Percentiles rank a stretch among this genome's conserved stretches.
phyloP scores from a whole-genome alignment of 1,139 yeast species.

The Suhomyces wounanorum region DNA sequence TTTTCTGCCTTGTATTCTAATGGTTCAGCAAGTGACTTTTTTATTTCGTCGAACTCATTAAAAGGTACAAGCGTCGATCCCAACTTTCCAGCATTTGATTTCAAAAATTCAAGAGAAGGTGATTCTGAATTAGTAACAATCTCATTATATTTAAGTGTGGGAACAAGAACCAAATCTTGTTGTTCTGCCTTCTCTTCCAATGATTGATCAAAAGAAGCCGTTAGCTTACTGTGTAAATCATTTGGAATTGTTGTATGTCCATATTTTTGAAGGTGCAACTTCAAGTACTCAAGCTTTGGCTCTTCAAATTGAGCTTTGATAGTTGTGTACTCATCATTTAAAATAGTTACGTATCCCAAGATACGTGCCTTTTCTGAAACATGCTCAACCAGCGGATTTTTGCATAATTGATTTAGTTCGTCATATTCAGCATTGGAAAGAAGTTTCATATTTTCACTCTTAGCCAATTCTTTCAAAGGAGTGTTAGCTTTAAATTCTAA shows the following conservation, averaged over 20 bases:
- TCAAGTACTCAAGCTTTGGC: constrained; percentile 10
- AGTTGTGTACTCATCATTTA: constrained; percentile 16
- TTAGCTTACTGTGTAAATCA: constrained; percentile 10
- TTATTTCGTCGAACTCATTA: constrained; percentile 8
- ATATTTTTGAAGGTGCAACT: constrained; percentile 3
- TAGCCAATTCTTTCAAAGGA: constrained; percentile 19
- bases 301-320: constrained; percentile 14
- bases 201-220: constrained; percentile 7
- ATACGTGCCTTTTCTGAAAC: constrained; percentile 19
- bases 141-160: constrained; percentile 12
- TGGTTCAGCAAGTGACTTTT: constrained; percentile 20
- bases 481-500: constrained; percentile 19
- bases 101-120: constrained; percentile 10
- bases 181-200: constrained; percentile 20
- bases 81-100: constrained; percentile 25
- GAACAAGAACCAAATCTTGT: constrained; percentile 15
- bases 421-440: constrained; percentile 8
- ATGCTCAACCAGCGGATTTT: constrained; percentile 21
- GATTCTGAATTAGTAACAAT: constrained; percentile 10
- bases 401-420: constrained; percentile 10
- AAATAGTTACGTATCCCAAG: constrained; percentile 5
- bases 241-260: constrained; percentile 20
- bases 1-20: constrained; percentile 20
- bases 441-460: constrained; percentile 8
- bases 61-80: constrained; percentile 10